Conservation (phyloP, 192 early-diverging fungal genomes). For the Neocallimastix lanati region DNA sequence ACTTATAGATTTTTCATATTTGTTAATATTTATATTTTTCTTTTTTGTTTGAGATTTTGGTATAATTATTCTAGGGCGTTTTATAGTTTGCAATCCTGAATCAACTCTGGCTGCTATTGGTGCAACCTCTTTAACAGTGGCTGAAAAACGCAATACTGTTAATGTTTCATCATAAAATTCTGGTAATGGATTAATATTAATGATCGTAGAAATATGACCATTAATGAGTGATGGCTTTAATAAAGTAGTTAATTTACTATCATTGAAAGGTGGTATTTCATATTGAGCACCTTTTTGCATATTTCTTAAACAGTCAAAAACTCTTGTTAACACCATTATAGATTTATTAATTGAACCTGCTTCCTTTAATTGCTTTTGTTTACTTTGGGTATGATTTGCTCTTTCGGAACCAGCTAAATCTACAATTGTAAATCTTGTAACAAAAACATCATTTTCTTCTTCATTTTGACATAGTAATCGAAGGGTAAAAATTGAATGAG, state of each 20-base stretch:
- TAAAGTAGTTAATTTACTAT: background rate
- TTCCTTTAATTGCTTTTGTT: background rate
- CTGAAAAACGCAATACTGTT: background rate
- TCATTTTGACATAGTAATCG: background rate
- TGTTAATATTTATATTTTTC: background rate
- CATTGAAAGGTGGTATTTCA: background rate
- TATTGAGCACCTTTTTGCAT: background rate
- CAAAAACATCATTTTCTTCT: background rate
- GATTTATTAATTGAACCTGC: background rate
- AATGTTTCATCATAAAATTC: background rate
- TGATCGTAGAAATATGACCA: background rate
- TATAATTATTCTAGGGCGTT: background rate
- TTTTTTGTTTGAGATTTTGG: background rate
- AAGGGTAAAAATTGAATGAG: background rate
- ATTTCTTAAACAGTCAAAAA: background rate
- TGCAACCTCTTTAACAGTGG: background rate
- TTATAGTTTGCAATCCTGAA: background rate
- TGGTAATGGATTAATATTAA: background rate
- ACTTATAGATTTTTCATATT: background rate
- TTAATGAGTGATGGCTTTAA: background rate
- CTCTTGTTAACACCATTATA: background rate
- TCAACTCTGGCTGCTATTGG: background rate
- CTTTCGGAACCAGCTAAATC: background rate
- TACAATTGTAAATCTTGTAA: background rate
- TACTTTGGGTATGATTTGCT: background rate